A percentile compares a stretch with the other conserved stretches of the same genome.
Conservation (phyloP, 345 rosid genomes). For the Durio zibethinus region DNA sequence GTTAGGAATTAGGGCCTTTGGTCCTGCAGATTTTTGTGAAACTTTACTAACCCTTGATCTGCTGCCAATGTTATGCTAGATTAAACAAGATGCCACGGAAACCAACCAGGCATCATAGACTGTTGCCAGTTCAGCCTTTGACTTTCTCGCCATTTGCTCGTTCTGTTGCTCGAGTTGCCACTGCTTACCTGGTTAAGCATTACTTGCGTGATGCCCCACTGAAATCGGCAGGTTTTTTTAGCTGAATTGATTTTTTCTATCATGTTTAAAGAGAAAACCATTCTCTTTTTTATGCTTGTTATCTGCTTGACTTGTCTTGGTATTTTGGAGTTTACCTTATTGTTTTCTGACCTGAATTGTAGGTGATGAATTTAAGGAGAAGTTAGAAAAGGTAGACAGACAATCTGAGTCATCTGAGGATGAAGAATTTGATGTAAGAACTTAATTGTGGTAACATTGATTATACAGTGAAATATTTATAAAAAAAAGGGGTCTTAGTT, state of each 20-base stretch:
- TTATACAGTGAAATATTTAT: not conserved
- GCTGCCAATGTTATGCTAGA: constrained; percentile 1
- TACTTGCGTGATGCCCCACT: constrained; percentile 21
- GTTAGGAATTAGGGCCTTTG: not conserved
- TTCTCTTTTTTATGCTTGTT: not conserved
- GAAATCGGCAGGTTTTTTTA: constrained; percentile 28
- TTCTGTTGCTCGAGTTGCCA: constrained; percentile 45
- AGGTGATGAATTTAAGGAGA: constrained; percentile 29
- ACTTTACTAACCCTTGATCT: not conserved
- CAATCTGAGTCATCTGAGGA: constrained; percentile 54
- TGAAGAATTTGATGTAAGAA: constrained; percentile 51
- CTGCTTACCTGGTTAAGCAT: constrained; percentile 31
- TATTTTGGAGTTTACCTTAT: not conserved
- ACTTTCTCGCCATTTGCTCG: constrained; percentile 74
- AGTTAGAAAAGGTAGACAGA: constrained; percentile 17
- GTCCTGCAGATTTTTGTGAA: not conserved
- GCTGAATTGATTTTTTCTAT: not conserved
- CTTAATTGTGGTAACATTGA: not conserved
- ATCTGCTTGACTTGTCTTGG: constrained; percentile 6
- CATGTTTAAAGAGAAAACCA: not conserved
- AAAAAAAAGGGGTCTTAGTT: not conserved
- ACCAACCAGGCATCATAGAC: constrained; percentile 33
- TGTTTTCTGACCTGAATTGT: not conserved
- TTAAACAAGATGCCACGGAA: constrained; percentile 46
- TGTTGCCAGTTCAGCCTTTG: constrained; percentile 39